These are phyloP conservation scores for Trichophyton schoenleinii DNA, from an alignment of 2,329 filamentous ascomycete genomes.

Conservation along the genomic window DNA sequence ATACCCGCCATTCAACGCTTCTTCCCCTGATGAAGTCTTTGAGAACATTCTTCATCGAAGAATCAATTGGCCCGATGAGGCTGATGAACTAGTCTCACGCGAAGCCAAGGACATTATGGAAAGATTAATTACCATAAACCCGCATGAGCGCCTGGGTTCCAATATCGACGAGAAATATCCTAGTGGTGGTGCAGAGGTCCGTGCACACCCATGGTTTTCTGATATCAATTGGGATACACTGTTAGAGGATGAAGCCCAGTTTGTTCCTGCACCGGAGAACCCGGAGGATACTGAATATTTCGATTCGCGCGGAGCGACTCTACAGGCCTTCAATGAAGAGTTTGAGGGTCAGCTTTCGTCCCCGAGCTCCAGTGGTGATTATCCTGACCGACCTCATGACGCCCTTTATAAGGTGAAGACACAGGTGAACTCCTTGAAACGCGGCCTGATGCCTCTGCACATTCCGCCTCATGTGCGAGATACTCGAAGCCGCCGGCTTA, in stretches of 20 bases:
- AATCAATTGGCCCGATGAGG: constrained; percentile 84
- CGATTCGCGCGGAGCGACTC: constrained; percentile 75
- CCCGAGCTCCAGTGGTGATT: constrained; percentile 58
- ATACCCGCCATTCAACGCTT: constrained; percentile 82
- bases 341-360: constrained; percentile 80
- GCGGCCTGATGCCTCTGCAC: constrained; percentile 84
- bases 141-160: constrained; percentile 66
- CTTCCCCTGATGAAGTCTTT: constrained; percentile 84
- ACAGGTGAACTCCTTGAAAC: constrained; percentile 77
- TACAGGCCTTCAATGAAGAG: constrained; percentile 87
- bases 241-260: constrained; percentile 90
- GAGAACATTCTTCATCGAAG: constrained; percentile 84
- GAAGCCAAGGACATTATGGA: constrained; percentile 95
- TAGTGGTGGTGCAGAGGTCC: constrained; percentile 82
- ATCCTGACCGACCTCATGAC: constrained; percentile 84
- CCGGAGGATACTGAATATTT: constrained; percentile 98
- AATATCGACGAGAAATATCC: constrained; percentile 72
- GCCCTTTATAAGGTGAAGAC: constrained; percentile 79
- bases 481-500: constrained; percentile 71
- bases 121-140: constrained; percentile 73
- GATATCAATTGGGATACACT: constrained; percentile 81
- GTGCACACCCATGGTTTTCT: constrained; percentile 76
- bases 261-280: constrained; percentile 83
- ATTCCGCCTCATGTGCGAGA: constrained; percentile 95
- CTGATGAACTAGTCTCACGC: constrained; percentile 64